A percentile compares a stretch with the other conserved stretches of the same genome.
Conservation (phyloP, 2,329 filamentous ascomycete genomes). For the Fusarium domesticum region DNA sequence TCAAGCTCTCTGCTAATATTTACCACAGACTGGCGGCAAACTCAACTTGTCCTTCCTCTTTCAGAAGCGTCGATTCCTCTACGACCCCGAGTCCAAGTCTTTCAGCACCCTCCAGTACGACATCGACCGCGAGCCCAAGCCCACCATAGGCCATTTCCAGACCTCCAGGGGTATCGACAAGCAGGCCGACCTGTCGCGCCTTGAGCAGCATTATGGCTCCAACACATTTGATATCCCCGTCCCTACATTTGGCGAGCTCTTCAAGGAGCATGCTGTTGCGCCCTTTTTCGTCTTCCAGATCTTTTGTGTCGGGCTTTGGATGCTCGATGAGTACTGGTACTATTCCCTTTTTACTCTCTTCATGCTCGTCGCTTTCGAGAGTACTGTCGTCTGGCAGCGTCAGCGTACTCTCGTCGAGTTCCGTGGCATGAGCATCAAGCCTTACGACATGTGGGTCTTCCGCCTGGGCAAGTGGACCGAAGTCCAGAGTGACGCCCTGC, state of each 20-base stretch:
- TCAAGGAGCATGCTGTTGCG: slow-evolving; percentile 96
- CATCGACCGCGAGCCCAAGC: slow-evolving; percentile 83
- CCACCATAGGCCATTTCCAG: slow-evolving; percentile 74
- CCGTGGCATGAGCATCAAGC: slow-evolving; percentile 99
- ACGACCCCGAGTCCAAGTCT: slow-evolving; percentile 64
- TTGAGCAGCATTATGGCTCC: slow-evolving; percentile 90
- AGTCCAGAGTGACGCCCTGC: slow-evolving; percentile 82
- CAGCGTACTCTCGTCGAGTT: slow-evolving; percentile 95
- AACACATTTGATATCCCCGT: slow-evolving; percentile 98
- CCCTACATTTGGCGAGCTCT: slow-evolving; percentile 90
- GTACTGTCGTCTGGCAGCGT: slow-evolving; percentile 97
- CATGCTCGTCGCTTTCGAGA: slow-evolving; percentile 97
- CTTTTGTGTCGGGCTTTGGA: slow-evolving; percentile 97
- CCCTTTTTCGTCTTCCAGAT: slow-evolving; percentile 99
- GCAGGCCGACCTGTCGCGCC: slow-evolving; percentile 69
- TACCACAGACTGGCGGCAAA: slow-evolving; percentile 63
- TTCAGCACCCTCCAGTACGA: slow-evolving; percentile 81
- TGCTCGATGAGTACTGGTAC: slow-evolving; percentile 99
- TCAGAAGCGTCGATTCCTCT: slow-evolving; percentile 96
- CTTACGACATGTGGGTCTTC: slow-evolving; percentile 91
- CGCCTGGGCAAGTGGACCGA: slow-evolving; percentile 85
- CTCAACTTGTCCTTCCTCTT: slow-evolving; percentile 85
- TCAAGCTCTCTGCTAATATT: slow-evolving; percentile 13
- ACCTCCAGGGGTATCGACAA: slow-evolving; percentile 70
- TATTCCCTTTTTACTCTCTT: slow-evolving; percentile 98